phyloP scores from a whole-genome alignment of 2,329 filamentous ascomycete species.

The Orbilia ellipsospora region DNA sequence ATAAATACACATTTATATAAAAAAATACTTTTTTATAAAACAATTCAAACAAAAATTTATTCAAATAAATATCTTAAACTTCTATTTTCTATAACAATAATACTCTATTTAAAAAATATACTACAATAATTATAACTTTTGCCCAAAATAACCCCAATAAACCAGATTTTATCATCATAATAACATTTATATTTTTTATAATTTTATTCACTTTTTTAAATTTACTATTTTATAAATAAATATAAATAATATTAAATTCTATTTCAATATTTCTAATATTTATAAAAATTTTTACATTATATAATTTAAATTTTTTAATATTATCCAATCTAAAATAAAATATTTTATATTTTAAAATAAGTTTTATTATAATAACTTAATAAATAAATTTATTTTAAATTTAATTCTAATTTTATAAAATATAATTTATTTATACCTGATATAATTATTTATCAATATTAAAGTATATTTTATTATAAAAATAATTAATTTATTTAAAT shows the following conservation, averaged over 20 bases:
- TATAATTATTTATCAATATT: constrained; percentile 10
- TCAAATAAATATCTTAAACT: neutral
- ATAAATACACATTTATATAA: too few relatives aligned
- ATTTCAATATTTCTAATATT: neutral
- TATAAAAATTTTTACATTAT: constrained; percentile 35
- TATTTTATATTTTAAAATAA: constrained; percentile 20
- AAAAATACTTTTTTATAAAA: too few relatives aligned
- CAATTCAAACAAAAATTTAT: too few relatives aligned
- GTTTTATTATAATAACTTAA: constrained; percentile 10
- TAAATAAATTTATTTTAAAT: too few relatives aligned
- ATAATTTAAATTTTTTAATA: too few relatives aligned
- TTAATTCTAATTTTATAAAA: too few relatives aligned
- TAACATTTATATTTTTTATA: neutral
- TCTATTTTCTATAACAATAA: constrained; percentile 1
- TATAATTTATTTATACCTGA: too few relatives aligned
- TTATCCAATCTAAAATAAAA: too few relatives aligned
- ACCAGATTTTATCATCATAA: neutral
- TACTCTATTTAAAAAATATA: constrained; percentile 1
- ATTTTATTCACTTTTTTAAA: neutral
- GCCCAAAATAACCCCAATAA: neutral
- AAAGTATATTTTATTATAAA: neutral
- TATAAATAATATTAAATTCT: neutral
- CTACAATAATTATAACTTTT: neutral
- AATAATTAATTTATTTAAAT: neutral
- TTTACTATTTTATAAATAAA: neutral